Base-by-base conservation (phyloP, 352 stramenopile species). In the Globisporangium apiculatum region DNA sequence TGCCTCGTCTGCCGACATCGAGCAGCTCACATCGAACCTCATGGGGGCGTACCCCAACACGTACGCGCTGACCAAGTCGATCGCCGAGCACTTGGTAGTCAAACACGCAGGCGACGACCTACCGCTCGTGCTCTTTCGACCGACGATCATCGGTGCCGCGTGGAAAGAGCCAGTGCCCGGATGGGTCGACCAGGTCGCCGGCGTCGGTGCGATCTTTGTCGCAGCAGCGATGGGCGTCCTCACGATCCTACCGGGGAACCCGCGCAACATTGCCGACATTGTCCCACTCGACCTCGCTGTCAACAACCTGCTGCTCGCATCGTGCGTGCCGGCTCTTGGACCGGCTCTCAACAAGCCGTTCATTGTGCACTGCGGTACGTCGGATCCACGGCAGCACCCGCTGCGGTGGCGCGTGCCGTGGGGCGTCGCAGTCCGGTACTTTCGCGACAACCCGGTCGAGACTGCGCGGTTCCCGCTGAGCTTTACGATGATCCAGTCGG, bases 31-130 rank as follows among this genome's bases (percentile, higher is more conserved):
- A 40, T 72, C 89, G 14, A 88, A 93, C 51, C 66, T 95, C 37
- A 92, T 94, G 60, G 83, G 86, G 35, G 90, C 84, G 31, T 96
- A 93, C 69, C 83, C 85, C 7, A 96, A 96, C 67, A 96, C 86
- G 48, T 96, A 95, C 67, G 85, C 83, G 18, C 76, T 96, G 0
- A 96, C 85, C 62, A 94, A 96, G 67, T 90, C 83, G 14, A 94
- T 95, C 77, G 83, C 84, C 46, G 86, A 95, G 68, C 77, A 91
- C 41, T 55, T 95, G 36, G 51, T 93, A 35, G 63, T 81, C 48
- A 67, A 78, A 60, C 68, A 82, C 51, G 57, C 81, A 8, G 58
- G 61, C 1, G n/a, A 41, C 3, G 11, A 14, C 17, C 72, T 93
- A 8, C 83, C 85, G 17, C 58, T 95, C 31, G 70, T 92, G 35